Percentiles rank a stretch among this genome's conserved stretches.
These are phyloP conservation scores for Trichosporon sp. DNA, from an alignment of 1,284 basidiomycete species.

Conservation along the genomic window DNA sequence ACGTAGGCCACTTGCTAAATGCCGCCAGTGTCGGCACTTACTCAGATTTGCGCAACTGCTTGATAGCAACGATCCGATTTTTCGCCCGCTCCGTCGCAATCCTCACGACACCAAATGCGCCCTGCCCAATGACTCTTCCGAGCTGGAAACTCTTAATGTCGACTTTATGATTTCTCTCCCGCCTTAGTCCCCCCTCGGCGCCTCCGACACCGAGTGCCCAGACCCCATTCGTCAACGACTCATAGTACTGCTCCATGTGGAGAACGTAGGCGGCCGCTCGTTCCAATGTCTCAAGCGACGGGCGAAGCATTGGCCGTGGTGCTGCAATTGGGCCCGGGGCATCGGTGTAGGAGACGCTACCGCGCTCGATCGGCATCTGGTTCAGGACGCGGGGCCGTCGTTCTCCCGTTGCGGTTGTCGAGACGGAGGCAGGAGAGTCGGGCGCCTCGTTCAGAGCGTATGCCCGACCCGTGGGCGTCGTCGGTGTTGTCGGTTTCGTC, in stretches of 20 bases:
- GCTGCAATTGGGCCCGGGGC: neutral
- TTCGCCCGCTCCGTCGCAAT: constrained; percentile 80
- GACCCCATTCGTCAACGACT: constrained; percentile 66
- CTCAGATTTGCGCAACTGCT: constrained; percentile 93
- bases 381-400: constrained; percentile 28
- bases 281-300: constrained; percentile 86
- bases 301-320: constrained; percentile 56
- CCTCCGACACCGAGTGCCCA: neutral
- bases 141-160: constrained; percentile 82
- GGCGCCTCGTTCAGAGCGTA: neutral
- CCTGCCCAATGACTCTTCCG: constrained; percentile 94
- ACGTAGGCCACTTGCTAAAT: too few relatives aligned
- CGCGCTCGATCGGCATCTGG: constrained; percentile 26
- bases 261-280: constrained; percentile 89
- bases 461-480: neutral
- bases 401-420: neutral
- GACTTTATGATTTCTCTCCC: constrained; percentile 61
- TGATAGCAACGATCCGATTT: constrained; percentile 90
- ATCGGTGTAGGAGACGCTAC: neutral
- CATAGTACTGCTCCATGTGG: constrained; percentile 96
- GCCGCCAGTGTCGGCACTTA: constrained; percentile 30
- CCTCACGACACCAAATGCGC: constrained; percentile 94
- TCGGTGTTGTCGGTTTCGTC: neutral
- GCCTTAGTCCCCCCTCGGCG: neutral
- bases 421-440: neutral